Conservation (phyloP, 1,284 basidiomycete genomes). For the Agroathelia rolfsii region DNA sequence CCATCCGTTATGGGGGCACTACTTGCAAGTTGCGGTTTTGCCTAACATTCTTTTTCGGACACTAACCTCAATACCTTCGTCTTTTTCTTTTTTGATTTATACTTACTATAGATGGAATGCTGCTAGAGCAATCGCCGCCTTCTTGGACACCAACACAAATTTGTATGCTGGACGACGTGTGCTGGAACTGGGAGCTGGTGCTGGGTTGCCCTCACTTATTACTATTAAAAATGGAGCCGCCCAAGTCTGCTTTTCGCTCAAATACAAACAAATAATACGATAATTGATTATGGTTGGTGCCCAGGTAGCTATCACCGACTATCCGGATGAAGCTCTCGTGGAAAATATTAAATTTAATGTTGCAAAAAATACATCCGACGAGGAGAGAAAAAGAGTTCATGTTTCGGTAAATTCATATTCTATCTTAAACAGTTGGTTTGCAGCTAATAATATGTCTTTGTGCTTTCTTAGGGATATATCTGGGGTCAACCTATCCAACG, state of each 20-base stretch:
- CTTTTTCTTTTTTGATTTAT: constrained; percentile 1
- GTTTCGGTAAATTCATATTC: constrained; percentile 35
- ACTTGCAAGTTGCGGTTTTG: constrained; percentile 46
- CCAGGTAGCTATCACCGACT: constrained; percentile 83
- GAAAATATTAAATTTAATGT: constrained; percentile 75
- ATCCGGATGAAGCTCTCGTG: constrained; percentile 76
- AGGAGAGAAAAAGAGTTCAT: constrained; percentile 23
- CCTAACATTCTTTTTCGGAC: neutral
- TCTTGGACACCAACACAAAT: constrained; percentile 49
- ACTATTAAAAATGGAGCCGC: constrained; percentile 59
- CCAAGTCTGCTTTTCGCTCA: constrained; percentile 28
- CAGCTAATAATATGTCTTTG: constrained; percentile 1
- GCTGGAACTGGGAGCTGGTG: constrained; percentile 90
- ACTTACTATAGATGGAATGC: constrained; percentile 69
- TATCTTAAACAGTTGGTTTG: constrained; percentile 1
- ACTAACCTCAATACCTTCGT: constrained; percentile 1
- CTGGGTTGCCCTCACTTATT: constrained; percentile 78
- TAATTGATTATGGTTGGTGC: constrained; percentile 1
- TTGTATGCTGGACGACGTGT: constrained; percentile 41
- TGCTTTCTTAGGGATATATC: constrained; percentile 61
- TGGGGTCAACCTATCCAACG: constrained; percentile 71
- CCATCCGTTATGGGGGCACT: constrained; percentile 88
- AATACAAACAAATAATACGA: neutral
- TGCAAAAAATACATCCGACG: constrained; percentile 37
- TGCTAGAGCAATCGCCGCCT: constrained; percentile 64